A percentile compares a stretch with the other conserved stretches of the same genome.
Conservation (phyloP, 2,329 filamentous ascomycete species). For the Sporothrix brunneoviolacea region DNA sequence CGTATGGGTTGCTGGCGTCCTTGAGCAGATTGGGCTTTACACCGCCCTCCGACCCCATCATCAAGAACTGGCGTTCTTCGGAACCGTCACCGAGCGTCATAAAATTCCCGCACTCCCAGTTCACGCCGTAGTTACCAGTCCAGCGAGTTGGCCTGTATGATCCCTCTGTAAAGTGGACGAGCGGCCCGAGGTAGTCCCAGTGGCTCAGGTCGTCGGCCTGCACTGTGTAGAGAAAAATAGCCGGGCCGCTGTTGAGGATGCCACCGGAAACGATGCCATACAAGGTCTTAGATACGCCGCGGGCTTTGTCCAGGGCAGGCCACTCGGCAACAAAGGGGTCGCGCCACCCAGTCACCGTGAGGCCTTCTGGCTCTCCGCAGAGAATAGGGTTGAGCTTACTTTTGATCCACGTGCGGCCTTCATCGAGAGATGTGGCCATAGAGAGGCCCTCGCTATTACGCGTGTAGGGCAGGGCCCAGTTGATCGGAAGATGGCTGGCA, state of each 20-base stretch:
- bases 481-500: no score
- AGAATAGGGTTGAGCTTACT: background rate
- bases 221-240: background rate
- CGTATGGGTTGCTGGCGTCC: background rate
- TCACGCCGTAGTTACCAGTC: background rate
- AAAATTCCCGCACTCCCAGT: constrained; percentile 4
- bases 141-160: no score
- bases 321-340: background rate
- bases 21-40: background rate
- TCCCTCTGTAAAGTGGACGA: no score
- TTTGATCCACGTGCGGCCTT: background rate
- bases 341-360: background rate
- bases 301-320: background rate
- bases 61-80: background rate
- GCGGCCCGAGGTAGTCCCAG: background rate
- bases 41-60: background rate
- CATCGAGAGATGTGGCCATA: no score
- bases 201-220: background rate
- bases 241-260: background rate
- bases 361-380: background rate
- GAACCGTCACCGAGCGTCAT: background rate
- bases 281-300: background rate
- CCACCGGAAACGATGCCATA: constrained; percentile 1
- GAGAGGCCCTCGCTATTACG: no score
- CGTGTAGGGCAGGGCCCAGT: no score